Evolutionary conservation across 768 basidiomycete genomes (phyloP).

Genomic region (Tylopilus subfusipes): DNA sequence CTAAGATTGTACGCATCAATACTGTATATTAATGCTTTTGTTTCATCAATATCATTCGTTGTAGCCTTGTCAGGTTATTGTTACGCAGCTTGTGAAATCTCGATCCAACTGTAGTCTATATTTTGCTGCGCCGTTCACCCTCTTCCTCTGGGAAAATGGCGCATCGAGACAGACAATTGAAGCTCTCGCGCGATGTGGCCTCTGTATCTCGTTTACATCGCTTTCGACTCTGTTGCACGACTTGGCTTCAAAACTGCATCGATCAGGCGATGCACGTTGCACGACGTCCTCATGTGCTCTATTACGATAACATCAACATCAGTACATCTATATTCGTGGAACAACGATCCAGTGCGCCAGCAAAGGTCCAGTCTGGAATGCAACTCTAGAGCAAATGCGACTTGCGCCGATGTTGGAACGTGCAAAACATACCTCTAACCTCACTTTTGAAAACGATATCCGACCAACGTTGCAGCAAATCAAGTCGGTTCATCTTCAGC

Average conservation of each 20-base stretch:
- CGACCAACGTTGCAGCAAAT: no score
- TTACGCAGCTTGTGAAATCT: background rate
- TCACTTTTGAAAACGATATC: no score
- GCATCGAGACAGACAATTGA: background rate
- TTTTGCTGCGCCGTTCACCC: background rate
- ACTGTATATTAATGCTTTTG: no score
- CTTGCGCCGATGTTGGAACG: no score
- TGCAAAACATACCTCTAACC: no score
- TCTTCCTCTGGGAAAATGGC: background rate
- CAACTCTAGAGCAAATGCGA: no score
- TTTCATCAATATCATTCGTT: no score
- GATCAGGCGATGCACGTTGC: background rate
- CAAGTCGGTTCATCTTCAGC: no score
- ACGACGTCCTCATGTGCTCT: background rate
- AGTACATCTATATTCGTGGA: background rate
- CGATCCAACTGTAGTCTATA: background rate
- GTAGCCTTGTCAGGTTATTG: background rate
- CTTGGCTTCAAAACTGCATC: background rate
- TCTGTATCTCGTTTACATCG: background rate
- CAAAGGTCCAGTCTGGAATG: background rate
- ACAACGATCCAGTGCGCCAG: background rate
- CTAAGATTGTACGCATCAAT: no score
- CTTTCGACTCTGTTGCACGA: background rate
- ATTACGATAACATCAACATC: background rate
- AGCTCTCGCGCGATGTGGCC: background rate